A percentile compares a stretch with the other conserved stretches of the same genome.
These are phyloP conservation scores for Dendrobium nobile DNA, from an alignment of 106 monocot genomes.

Conservation along the genomic window DNA sequence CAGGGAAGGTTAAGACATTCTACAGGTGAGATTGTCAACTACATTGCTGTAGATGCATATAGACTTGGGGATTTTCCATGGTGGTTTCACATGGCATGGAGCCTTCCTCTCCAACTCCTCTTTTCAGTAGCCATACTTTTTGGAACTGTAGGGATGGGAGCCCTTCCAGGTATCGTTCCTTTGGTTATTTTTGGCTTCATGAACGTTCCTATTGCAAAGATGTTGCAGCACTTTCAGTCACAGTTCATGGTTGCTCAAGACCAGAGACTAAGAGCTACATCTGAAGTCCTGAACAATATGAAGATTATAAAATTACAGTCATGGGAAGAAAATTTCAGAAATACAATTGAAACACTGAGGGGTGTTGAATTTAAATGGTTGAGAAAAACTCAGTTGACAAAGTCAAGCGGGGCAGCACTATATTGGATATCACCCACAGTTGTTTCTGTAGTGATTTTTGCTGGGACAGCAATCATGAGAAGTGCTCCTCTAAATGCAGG, in stretches of 20 bases:
- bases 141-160: constrained; percentile 39
- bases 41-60: constrained; percentile 78
- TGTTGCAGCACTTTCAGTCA: constrained; percentile 42
- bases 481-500: constrained; percentile 53
- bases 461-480: constrained; percentile 22
- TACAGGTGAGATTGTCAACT: constrained; percentile 64
- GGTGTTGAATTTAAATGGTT: constrained; percentile 62
- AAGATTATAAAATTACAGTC: constrained; percentile 76
- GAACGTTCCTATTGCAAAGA: constrained; percentile 63
- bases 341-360: constrained; percentile 25
- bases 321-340: constrained; percentile 67
- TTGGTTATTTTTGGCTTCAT: constrained; percentile 37
- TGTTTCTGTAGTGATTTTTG: constrained; percentile 49
- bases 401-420: constrained; percentile 43
- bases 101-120: constrained; percentile 39
- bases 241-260: constrained; percentile 69
- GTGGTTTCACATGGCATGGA: constrained; percentile 80
- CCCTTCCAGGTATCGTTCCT: constrained; percentile 43
- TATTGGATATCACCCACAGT: constrained; percentile 74
- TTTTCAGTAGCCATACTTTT: constrained; percentile 41
- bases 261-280: constrained; percentile 48
- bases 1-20: constrained; percentile 38
- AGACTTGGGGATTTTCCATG: constrained; percentile 64
- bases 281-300: constrained; percentile 59
- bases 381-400: constrained; percentile 41